These are phyloP conservation scores for Neurospora sp. DNA, from an alignment of 495 filamentous ascomycete species.

Conservation along the genomic window DNA sequence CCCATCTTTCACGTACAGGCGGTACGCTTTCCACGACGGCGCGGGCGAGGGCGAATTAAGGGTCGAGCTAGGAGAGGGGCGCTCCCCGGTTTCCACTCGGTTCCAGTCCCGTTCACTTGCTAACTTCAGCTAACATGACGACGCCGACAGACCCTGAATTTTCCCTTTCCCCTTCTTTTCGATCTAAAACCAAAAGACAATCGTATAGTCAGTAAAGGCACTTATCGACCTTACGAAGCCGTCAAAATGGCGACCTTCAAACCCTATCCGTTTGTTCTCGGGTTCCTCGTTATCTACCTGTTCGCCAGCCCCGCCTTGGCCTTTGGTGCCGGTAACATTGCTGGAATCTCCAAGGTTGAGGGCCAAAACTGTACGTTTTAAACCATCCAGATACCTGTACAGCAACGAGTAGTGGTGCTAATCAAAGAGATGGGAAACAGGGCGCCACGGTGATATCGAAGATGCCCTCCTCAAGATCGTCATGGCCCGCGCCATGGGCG, in stretches of 20 bases:
- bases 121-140: background rate
- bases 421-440: slow-evolving; percentile 14
- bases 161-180: background rate
- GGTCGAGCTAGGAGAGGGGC: background rate
- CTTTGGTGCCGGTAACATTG: slow-evolving; percentile 85
- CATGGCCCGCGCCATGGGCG: slow-evolving; percentile 66
- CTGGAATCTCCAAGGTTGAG: slow-evolving; percentile 62
- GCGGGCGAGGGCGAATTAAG: background rate
- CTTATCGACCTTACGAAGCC: background rate
- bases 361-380: slow-evolving; percentile 58
- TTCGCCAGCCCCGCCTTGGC: slow-evolving; percentile 56
- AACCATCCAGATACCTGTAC: no score
- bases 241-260: slow-evolving; percentile 31
- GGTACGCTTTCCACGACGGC: background rate
- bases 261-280: slow-evolving; percentile 32
- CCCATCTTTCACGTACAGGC: background rate
- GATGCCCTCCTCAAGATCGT: slow-evolving; percentile 68
- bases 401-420: background rate
- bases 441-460: slow-evolving; percentile 95
- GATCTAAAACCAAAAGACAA: background rate
- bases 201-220: background rate
- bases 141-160: background rate
- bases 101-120: background rate
- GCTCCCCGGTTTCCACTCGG: background rate
- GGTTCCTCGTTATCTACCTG: slow-evolving; percentile 47